Percentiles rank a stretch among this genome's conserved stretches.
Evolutionary conservation across 305 asterid species (phyloP).

Genomic region (Fraxinus latifolia): DNA sequence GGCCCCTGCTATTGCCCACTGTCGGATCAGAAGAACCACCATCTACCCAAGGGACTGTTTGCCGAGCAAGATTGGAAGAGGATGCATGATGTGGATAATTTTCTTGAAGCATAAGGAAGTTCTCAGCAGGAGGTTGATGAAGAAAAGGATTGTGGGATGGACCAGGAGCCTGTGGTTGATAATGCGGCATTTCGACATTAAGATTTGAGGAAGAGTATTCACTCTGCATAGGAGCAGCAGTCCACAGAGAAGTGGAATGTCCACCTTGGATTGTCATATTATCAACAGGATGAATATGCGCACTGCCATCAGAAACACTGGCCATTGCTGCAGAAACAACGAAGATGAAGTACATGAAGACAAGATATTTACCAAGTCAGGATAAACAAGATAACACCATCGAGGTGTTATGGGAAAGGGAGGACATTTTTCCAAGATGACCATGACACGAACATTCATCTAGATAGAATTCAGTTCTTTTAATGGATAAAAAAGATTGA

Average conservation of each 20-base stretch:
- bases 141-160: conserved; percentile 49
- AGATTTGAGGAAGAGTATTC: conserved; percentile 41
- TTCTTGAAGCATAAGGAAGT: conserved; percentile 38
- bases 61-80: conserved; percentile 45
- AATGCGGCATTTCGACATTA: conserved; percentile 44
- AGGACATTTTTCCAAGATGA: not conserved
- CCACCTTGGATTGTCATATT: conserved; percentile 41
- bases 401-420: not conserved
- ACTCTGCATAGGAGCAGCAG: conserved; percentile 45
- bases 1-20: conserved; percentile 46
- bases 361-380: not conserved
- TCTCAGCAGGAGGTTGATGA: conserved; percentile 42
- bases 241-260: conserved; percentile 51
- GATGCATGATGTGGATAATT: conserved; percentile 39
- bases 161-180: conserved; percentile 44
- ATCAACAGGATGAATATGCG: conserved; percentile 46
- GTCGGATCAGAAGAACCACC: conserved; percentile 47
- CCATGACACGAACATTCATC: not conserved
- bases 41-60: conserved; percentile 43
- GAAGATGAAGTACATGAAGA: conserved; percentile 11
- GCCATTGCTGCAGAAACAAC: conserved; percentile 44
- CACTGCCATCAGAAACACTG: conserved; percentile 46
- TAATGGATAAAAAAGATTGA: not conserved
- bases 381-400: not conserved
- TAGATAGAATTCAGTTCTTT: conserved; percentile 9